These are phyloP conservation scores for Zanthoxylum bungeanum DNA, from an alignment of 345 rosid species.

Conservation along the genomic window DNA sequence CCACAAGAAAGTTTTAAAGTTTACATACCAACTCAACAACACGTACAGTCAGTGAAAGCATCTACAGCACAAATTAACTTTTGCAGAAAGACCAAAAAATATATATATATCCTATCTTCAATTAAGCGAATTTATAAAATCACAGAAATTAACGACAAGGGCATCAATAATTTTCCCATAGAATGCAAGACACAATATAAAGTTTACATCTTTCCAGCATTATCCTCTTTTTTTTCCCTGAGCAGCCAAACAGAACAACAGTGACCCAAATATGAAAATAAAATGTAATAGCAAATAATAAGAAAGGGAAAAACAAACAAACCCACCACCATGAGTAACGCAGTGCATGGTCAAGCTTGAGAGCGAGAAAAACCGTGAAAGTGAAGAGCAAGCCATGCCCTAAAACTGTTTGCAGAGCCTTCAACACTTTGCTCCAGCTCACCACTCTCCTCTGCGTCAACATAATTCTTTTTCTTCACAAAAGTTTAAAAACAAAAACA, in stretches of 20 bases:
- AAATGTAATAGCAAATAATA: not conserved
- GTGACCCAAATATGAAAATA: not conserved
- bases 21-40: not conserved
- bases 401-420: constrained; percentile 56
- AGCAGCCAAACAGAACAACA: constrained; percentile 1
- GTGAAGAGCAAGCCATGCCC: constrained; percentile 75
- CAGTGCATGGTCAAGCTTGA: constrained; percentile 63
- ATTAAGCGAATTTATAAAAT: not conserved
- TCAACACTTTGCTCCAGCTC: constrained; percentile 79
- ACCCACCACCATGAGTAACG: constrained; percentile 79
- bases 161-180: too few relatives aligned
- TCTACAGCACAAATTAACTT: not conserved
- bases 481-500: not conserved
- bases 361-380: constrained; percentile 70
- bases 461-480: too few relatives aligned
- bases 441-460: constrained; percentile 50
- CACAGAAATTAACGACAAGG: too few relatives aligned
- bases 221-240: not conserved
- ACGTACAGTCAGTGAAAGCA: not conserved
- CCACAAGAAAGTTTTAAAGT: not conserved
- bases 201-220: too few relatives aligned
- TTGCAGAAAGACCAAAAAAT: not conserved
- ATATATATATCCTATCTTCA: constrained; percentile 3
- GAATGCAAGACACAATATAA: too few relatives aligned
- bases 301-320: not conserved